Percentiles rank a stretch among this genome's conserved stretches.
Evolutionary conservation across 1,139 yeast genomes (phyloP).

Genomic region (Kodamaea sp.): DNA sequence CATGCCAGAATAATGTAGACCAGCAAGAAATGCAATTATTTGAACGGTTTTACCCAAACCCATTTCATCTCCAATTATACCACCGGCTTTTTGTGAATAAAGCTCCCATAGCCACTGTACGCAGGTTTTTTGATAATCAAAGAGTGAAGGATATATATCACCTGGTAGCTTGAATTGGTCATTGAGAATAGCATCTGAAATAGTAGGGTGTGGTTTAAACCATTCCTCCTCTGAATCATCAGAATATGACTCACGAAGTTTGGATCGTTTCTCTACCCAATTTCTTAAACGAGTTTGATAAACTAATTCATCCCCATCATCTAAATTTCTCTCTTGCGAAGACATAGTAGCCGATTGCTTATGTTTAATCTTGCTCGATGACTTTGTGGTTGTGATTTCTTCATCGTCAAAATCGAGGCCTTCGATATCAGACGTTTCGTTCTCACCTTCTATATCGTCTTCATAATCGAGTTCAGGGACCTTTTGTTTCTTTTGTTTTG

Average conservation of each 20-base stretch:
- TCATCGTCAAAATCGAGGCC: constrained; percentile 3
- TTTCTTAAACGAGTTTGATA: constrained; percentile 55
- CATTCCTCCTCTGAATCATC: constrained; percentile 45
- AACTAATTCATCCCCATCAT: constrained; percentile 72
- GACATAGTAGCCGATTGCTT: background rate
- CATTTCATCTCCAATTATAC: constrained; percentile 97
- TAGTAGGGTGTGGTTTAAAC: constrained; percentile 71
- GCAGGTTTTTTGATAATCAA: constrained; percentile 92
- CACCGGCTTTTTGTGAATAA: constrained; percentile 83
- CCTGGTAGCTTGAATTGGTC: constrained; percentile 78
- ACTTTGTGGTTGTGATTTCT: constrained; percentile 2
- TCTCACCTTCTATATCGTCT: constrained; percentile 1
- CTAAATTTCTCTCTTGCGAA: constrained; percentile 38
- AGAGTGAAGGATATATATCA: constrained; percentile 79
- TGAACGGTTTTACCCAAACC: constrained; percentile 96
- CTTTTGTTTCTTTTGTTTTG: background rate
- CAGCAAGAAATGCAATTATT: constrained; percentile 84
- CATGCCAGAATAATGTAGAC: constrained; percentile 76
- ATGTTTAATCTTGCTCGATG: background rate
- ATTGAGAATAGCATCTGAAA: constrained; percentile 71
- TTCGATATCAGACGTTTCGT: background rate
- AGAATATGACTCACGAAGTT: constrained; percentile 16
- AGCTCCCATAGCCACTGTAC: constrained; percentile 81
- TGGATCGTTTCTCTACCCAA: constrained; percentile 56
- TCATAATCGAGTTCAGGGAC: background rate